Conservation (phyloP, 1,284 basidiomycete species). For the Melampsora americana region DNA sequence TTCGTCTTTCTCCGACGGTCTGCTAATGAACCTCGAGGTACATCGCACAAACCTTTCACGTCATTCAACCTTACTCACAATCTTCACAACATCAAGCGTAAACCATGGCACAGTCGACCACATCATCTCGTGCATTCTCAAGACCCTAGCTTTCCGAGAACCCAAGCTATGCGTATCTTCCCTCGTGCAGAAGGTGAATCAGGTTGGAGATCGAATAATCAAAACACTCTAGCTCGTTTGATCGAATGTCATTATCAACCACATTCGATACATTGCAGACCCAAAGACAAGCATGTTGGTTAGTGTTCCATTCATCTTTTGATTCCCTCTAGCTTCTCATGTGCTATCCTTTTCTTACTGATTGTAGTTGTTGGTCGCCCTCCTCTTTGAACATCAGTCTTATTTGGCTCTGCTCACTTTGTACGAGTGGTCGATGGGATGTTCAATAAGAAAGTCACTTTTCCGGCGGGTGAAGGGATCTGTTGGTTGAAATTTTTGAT, state of each 20-base stretch:
- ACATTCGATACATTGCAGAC: neutral
- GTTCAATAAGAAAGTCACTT: neutral
- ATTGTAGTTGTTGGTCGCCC: neutral
- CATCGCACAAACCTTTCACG: no score
- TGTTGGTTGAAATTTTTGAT: neutral
- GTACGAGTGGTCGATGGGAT: conserved; percentile 2
- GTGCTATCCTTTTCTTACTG: no score
- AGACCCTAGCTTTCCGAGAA: no score
- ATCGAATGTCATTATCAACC: neutral
- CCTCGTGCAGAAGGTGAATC: neutral
- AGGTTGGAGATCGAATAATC: neutral
- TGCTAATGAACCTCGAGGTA: no score
- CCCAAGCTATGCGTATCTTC: no score
- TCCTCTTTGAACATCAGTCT: neutral
- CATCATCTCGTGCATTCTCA: no score
- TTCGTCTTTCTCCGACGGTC: no score
- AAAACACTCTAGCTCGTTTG: neutral
- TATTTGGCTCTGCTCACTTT: conserved; percentile 5
- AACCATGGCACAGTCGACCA: no score
- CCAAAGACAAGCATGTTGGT: conserved; percentile 1
- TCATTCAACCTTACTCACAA: no score
- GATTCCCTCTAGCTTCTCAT: neutral
- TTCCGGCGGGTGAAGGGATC: conserved; percentile 8
- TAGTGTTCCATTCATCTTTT: neutral
- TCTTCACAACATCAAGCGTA: no score